These are phyloP conservation scores for Litsea cubeba DNA, from an alignment of 164 flowering plant genomes.

Conservation along the genomic window DNA sequence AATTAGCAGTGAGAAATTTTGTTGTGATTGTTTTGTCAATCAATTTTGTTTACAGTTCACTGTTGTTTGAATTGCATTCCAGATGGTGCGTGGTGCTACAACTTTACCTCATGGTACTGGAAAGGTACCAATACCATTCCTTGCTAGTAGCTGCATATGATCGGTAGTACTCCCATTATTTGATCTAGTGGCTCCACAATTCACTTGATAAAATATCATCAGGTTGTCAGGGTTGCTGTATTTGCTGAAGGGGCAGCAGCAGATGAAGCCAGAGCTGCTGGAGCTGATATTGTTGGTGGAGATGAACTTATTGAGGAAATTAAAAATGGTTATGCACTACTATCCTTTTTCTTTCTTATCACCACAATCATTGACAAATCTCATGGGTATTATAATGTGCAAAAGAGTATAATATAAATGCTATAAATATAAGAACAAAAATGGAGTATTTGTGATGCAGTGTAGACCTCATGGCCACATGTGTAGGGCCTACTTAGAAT, in stretches of 20 bases:
- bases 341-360: neutral
- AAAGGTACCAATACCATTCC: conserved; percentile 50
- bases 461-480: no score
- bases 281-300: conserved; percentile 96
- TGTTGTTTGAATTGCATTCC: conserved; percentile 31
- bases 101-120: conserved; percentile 86
- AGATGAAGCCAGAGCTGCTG: conserved; percentile 93
- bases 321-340: conserved; percentile 43
- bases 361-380: neutral
- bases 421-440: no score
- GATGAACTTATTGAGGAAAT: conserved; percentile 79
- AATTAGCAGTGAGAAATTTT: neutral
- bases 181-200: neutral
- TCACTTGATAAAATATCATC: conserved; percentile 9
- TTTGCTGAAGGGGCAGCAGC: conserved; percentile 94
- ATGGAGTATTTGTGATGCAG: no score
- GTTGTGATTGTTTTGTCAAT: neutral
- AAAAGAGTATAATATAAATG: no score
- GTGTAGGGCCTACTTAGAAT: no score
- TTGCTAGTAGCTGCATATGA: neutral
- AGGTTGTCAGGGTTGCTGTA: conserved; percentile 77
- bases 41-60: conserved; percentile 4
- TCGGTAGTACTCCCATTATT: neutral
- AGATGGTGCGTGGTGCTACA: conserved; percentile 79
- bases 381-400: neutral